Evolutionary conservation across 225 moss, liverwort and hornwort genomes (phyloP).

Genomic region (Physcomitrellopsis africana): DNA sequence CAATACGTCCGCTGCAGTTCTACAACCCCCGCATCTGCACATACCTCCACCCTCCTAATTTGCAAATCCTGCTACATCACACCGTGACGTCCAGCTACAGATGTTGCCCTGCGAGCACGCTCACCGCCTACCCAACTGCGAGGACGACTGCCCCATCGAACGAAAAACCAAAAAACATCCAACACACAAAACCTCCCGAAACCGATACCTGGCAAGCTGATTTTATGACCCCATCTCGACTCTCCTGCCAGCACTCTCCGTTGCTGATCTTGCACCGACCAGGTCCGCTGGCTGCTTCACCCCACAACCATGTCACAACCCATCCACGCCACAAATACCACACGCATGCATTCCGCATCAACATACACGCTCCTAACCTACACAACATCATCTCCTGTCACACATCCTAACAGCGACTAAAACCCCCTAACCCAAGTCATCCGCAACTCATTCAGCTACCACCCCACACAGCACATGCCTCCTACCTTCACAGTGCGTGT

Average conservation of each 20-base stretch:
- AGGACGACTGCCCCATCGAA: background rate
- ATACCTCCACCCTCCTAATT: background rate
- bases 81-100: too few species aligned
- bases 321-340: background rate
- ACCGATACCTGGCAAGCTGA: constrained; percentile 61
- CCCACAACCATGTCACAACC: background rate
- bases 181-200: background rate
- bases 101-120: too few species aligned
- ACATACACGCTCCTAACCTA: background rate
- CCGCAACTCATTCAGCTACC: background rate
- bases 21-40: too few species aligned
- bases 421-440: background rate
- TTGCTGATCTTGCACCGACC: constrained; percentile 78
- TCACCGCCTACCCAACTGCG: too few species aligned
- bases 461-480: background rate
- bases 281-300: constrained; percentile 55
- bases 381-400: too few species aligned
- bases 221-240: constrained; percentile 19
- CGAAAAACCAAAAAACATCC: background rate
- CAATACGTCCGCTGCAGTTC: background rate
- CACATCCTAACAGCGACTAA: background rate
- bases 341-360: too few species aligned
- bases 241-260: constrained; percentile 74
- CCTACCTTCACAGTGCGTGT: constrained; percentile 63
- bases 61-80: too few species aligned